Percentiles rank a stretch among this genome's conserved stretches.
phyloP scores from a whole-genome alignment of 306 rosid species.

The Fagus crenata region DNA sequence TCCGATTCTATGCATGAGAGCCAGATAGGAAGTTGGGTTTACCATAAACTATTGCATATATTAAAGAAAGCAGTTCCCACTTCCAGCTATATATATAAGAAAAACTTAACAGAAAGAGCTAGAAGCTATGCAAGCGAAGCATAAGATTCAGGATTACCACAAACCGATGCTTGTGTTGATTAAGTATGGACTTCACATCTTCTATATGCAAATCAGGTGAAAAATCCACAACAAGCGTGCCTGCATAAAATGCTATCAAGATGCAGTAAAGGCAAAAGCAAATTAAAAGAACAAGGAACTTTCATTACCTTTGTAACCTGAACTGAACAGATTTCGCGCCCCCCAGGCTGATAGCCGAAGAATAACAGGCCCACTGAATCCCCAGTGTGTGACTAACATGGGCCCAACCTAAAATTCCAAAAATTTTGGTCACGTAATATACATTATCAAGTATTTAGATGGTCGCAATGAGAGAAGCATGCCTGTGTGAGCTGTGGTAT shows the following conservation, averaged over 20 bases:
- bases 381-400: constrained; percentile 93
- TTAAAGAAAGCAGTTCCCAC: constrained; percentile 14
- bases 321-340: constrained; percentile 71
- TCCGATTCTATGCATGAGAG: neutral
- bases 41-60: neutral
- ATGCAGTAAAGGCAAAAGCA: constrained; percentile 23
- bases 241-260: constrained; percentile 50
- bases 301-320: constrained; percentile 64
- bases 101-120: neutral
- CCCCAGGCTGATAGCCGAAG: constrained; percentile 97
- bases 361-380: constrained; percentile 91
- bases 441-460: constrained; percentile 24
- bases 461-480: constrained; percentile 23
- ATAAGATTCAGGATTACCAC: constrained; percentile 46
- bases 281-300: neutral
- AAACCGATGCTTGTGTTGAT: constrained; percentile 64
- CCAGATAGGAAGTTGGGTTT: neutral
- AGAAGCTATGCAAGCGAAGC: constrained; percentile 25
- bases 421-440: constrained; percentile 10
- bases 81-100: constrained; percentile 3
- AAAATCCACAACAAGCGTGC: constrained; percentile 69
- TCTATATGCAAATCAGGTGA: constrained; percentile 73
- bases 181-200: constrained; percentile 61
- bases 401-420: constrained; percentile 69
- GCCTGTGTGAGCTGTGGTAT: constrained; percentile 86